phyloP scores from a whole-genome alignment of 495 filamentous ascomycete genomes.

The Aspergillus nanangensis region DNA sequence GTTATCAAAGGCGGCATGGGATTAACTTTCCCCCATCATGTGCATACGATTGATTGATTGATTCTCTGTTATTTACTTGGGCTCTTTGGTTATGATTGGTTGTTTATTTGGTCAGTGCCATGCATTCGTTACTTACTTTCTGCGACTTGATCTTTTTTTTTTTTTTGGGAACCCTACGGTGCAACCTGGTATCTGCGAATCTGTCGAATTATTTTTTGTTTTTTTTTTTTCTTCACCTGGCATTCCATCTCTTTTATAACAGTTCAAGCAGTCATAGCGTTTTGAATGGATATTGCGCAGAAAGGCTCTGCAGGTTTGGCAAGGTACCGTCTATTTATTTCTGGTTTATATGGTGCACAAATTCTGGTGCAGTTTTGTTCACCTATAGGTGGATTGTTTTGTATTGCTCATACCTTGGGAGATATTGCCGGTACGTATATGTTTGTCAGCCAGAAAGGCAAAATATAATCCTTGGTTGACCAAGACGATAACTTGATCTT shows the following conservation, averaged over 20 bases:
- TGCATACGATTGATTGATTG: conserved; percentile 23
- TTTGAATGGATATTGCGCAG: conserved; percentile 8
- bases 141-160: conserved; percentile 7
- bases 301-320: too few relatives aligned
- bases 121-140: conserved; percentile 9
- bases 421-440: not conserved
- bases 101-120: too few relatives aligned
- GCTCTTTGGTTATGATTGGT: conserved; percentile 12
- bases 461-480: not conserved
- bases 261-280: conserved; percentile 5
- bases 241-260: conserved; percentile 1
- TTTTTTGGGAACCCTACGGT: too few relatives aligned
- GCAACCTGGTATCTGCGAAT: too few relatives aligned
- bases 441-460: not conserved
- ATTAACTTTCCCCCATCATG: conserved; percentile 10
- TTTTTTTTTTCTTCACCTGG: conserved; percentile 6
- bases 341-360: too few relatives aligned
- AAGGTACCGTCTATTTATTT: too few relatives aligned
- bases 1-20: conserved; percentile 11
- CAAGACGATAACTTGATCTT: not conserved
- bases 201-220: conserved; percentile 3
- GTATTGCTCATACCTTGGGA: too few relatives aligned
- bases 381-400: too few relatives aligned
- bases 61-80: conserved; percentile 9
- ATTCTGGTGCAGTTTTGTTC: too few relatives aligned